Evolutionary conservation across 345 rosid species (phyloP), one percentile per base, ranked within the genome.

Genomic region (Cochlearia excelsa): DNA sequence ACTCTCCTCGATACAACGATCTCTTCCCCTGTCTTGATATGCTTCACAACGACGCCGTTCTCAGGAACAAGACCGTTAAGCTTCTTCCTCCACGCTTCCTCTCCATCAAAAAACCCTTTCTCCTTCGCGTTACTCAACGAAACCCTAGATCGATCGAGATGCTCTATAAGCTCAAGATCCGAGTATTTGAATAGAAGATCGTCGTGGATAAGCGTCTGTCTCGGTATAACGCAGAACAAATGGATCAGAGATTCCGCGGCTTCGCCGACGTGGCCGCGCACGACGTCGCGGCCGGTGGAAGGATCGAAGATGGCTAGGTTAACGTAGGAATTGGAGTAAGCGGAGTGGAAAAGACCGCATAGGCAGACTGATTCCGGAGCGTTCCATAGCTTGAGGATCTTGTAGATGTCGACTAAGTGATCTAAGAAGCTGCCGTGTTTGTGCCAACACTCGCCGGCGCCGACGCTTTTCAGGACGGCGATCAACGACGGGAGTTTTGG

Each of bases 381-480:
- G 42, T 70, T 79, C 99, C 99, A 93, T 1, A 86, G 63, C 69
- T 80, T 84, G 44, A 89, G 95, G 42, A 93, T 76, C 7, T 90
- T 85, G 72, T 93, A 85, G 34, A 89, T 79, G 59, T 93, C 94
- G 8, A 89, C 51, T 8, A 93, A 76, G 73, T 93, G 99, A 4
- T 93, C 82, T 1, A 93, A 75, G 73, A 93, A 93, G 79, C 85
- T 89, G 23, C 97, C 97, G 66, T 89, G 97, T 71, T 93, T 93
- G 79, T 93, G 97, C 97, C 97, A 93, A 77, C 99, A 93, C 84
- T 93, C 99, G 4, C 97, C 99, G 2, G 97, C 99, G 5, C 99
- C 97, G 4, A 82, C 94, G 31, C 94, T 84, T 9, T 86, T 89
- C 44, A 93, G 73, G 37, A 85, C 87, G 28, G 86, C 70, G 10